Conservation (phyloP, 164 flowering plant species). For the Tetracentron sinense region DNA sequence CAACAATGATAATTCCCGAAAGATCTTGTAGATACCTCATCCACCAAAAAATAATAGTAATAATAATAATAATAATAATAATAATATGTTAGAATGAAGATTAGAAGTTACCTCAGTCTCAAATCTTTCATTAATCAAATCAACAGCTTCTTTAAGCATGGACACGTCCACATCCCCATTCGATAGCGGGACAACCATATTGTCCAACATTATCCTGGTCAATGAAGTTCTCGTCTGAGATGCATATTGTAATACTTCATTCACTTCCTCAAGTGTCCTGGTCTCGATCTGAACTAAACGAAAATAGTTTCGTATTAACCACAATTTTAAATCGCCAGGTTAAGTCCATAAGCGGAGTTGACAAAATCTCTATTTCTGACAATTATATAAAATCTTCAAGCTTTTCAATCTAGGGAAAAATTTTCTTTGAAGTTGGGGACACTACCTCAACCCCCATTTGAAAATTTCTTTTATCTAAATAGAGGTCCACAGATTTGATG, state of each 20-base stretch:
- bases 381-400: too few relatives aligned
- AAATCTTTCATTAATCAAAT: slow-evolving; percentile 69
- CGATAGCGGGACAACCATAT: slow-evolving; percentile 83
- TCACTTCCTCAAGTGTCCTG: slow-evolving; percentile 85
- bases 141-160: slow-evolving; percentile 92
- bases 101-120: slow-evolving; percentile 78
- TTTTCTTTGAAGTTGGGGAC: neutral
- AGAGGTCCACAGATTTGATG: slow-evolving; percentile 66
- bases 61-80: neutral
- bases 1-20: neutral
- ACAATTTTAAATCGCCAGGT: neutral
- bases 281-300: slow-evolving; percentile 65
- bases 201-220: slow-evolving; percentile 92
- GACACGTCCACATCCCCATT: slow-evolving; percentile 83
- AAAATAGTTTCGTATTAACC: neutral
- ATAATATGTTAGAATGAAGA: neutral
- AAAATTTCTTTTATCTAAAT: slow-evolving; percentile 58
- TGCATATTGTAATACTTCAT: slow-evolving; percentile 76
- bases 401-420: too few relatives aligned
- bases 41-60: neutral
- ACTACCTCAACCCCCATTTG: slow-evolving; percentile 89
- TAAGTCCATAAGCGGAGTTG: neutral
- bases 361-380: too few relatives aligned
- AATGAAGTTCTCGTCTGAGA: slow-evolving; percentile 57
- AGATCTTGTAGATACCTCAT: neutral